Conservation (phyloP, 2,329 filamentous ascomycete species). For the Pseudocercospora vitis region DNA sequence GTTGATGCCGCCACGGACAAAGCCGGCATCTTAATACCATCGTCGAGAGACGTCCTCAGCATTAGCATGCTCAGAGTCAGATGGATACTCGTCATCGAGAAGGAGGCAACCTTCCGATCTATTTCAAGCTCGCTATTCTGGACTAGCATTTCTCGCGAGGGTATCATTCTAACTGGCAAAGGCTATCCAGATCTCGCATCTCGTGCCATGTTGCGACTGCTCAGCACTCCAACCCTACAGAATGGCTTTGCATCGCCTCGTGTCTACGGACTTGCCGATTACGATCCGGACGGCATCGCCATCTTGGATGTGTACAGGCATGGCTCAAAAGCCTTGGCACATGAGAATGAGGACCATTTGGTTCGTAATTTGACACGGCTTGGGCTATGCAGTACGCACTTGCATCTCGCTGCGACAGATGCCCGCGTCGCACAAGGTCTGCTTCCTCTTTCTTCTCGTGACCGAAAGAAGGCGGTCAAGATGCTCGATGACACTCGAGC, state of each 20-base stretch:
- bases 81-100: slow-evolving; percentile 76
- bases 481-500: slow-evolving; percentile 46
- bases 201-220: slow-evolving; percentile 59
- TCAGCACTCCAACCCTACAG: slow-evolving; percentile 51
- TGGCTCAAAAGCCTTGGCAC: slow-evolving; percentile 62
- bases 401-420: slow-evolving; percentile 24
- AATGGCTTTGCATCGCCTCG: slow-evolving; percentile 48
- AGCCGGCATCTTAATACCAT: slow-evolving; percentile 63
- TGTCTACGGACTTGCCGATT: slow-evolving; percentile 68
- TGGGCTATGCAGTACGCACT: slow-evolving; percentile 53
- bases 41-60: slow-evolving; percentile 49
- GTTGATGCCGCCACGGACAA: slow-evolving; percentile 44
- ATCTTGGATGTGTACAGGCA: slow-evolving; percentile 74
- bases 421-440: slow-evolving; percentile 42
- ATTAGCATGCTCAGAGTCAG: slow-evolving; percentile 53
- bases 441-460: slow-evolving; percentile 54
- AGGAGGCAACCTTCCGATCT: slow-evolving; percentile 78
- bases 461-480: slow-evolving; percentile 58
- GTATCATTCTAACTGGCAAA: slow-evolving; percentile 73
- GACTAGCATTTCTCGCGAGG: slow-evolving; percentile 52
- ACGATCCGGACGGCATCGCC: slow-evolving; percentile 71
- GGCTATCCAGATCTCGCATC: slow-evolving; percentile 78
- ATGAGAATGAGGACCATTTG: slow-evolving; percentile 55
- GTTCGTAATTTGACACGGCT: slow-evolving; percentile 63
- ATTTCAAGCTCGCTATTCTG: slow-evolving; percentile 61